Evolutionary conservation across 148 eudicot genomes (phyloP).

Genomic region (Cornus controversa): DNA sequence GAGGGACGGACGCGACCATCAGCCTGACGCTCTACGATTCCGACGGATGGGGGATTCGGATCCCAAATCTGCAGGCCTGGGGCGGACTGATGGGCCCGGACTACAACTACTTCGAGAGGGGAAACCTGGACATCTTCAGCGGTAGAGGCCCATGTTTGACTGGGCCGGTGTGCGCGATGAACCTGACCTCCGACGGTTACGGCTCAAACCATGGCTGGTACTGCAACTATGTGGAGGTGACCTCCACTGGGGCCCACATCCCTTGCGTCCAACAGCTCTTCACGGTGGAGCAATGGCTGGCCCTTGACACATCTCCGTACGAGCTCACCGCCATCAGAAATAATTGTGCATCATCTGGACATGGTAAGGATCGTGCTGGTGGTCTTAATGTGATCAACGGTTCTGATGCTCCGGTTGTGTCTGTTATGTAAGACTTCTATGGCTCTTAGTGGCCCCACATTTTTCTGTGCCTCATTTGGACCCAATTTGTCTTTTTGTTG

Average conservation of each 20-base stretch:
- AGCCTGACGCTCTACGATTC: constrained; percentile 52
- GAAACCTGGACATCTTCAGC: constrained; percentile 79
- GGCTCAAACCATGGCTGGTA: constrained; percentile 71
- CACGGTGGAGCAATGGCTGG: constrained; percentile 71
- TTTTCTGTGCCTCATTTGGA: neutral
- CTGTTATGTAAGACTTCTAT: constrained; percentile 9
- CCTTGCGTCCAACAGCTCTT: constrained; percentile 45
- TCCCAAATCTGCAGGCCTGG: constrained; percentile 61
- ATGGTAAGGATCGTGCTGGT: neutral
- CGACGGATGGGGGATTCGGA: constrained; percentile 43
- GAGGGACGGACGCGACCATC: constrained; percentile 79
- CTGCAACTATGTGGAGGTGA: constrained; percentile 69
- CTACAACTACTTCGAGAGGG: constrained; percentile 83
- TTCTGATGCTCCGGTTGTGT: neutral
- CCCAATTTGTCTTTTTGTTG: too few relatives aligned
- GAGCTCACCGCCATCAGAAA: constrained; percentile 47
- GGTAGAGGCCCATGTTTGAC: constrained; percentile 65
- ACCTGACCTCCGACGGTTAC: constrained; percentile 72
- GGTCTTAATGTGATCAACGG: neutral
- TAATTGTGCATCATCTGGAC: constrained; percentile 35
- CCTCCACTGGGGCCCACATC: constrained; percentile 54
- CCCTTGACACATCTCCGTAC: constrained; percentile 46
- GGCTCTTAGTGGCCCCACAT: neutral
- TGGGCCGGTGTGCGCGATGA: constrained; percentile 55
- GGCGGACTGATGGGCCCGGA: constrained; percentile 80